phyloP scores from a whole-genome alignment of 352 stramenopile species.

The Pythium coloratum region DNA sequence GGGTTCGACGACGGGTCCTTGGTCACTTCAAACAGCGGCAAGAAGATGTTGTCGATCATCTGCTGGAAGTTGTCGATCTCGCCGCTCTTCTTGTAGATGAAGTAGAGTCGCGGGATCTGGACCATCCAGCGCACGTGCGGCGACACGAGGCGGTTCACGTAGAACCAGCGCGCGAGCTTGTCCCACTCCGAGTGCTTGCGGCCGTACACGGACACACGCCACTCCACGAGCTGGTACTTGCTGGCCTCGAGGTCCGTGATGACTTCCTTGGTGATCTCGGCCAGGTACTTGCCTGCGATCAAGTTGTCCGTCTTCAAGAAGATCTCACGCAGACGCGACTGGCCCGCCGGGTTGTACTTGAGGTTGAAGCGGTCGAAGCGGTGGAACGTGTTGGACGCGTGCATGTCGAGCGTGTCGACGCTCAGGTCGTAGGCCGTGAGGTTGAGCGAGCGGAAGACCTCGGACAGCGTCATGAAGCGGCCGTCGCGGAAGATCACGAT shows the following conservation, averaged over 20 bases:
- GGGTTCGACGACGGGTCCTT: conserved; percentile 93
- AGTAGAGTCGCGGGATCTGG: conserved; percentile 97
- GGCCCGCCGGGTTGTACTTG: conserved; percentile 97
- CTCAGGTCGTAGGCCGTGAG: conserved; percentile 98
- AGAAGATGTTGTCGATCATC: conserved; percentile 99
- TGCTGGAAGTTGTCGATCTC: conserved; percentile 95
- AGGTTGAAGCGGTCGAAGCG: conserved; percentile 99
- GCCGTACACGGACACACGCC: conserved; percentile 94
- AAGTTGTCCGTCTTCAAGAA: conserved; percentile 99
- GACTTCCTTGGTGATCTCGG: conserved; percentile 95
- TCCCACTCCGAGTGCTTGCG: conserved; percentile 94
- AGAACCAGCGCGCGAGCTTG: conserved; percentile 97
- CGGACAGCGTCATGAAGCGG: conserved; percentile 94
- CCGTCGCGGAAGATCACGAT: conserved; percentile 96
- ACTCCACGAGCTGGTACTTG: conserved; percentile 96
- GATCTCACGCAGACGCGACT: conserved; percentile 96
- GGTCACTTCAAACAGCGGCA: conserved; percentile 97
- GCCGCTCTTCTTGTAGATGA: conserved; percentile 94
- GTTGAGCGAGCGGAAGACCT: conserved; percentile 93
- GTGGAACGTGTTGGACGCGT: conserved; percentile 99
- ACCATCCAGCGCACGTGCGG: conserved; percentile 98
- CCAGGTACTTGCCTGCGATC: conserved; percentile 95
- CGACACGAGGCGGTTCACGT: conserved; percentile 87
- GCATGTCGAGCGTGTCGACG: conserved; percentile 98
- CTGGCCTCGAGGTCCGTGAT: conserved; percentile 85